Evolutionary conservation across 176 grass and related monocot genomes (phyloP).

Genomic region (Dendrocalamus sinicus): DNA sequence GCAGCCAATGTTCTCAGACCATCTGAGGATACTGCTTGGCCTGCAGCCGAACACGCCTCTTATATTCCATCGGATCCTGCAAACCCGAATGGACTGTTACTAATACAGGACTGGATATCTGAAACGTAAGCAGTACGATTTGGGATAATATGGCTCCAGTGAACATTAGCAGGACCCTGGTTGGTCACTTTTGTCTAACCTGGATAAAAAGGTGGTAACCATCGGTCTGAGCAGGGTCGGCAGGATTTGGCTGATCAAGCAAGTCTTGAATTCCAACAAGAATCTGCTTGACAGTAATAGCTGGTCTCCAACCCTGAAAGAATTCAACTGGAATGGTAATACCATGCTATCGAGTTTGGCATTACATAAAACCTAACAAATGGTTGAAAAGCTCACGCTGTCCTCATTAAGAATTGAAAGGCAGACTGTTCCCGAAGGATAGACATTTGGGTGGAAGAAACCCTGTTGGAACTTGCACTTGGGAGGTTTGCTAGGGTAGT

Average conservation of each 20-base stretch:
- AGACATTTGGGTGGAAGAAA: conserved; percentile 83
- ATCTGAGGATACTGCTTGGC: conserved; percentile 74
- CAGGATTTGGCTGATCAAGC: conserved; percentile 87
- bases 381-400: conserved; percentile 50
- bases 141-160: background rate
- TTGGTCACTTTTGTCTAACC: conserved; percentile 48
- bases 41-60: conserved; percentile 75
- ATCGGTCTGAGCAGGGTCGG: conserved; percentile 91
- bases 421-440: conserved; percentile 81
- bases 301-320: conserved; percentile 88
- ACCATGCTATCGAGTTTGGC: background rate
- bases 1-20: conserved; percentile 48
- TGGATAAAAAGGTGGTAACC: conserved; percentile 93
- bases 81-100: background rate
- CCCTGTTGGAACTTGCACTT: conserved; percentile 78
- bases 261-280: conserved; percentile 91
- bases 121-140: background rate
- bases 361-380: conserved; percentile 11
- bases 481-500: conserved; percentile 81
- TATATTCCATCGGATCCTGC: conserved; percentile 83
- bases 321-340: background rate
- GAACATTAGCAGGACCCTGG: background rate
- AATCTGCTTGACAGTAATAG: conserved; percentile 97
- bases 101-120: background rate
- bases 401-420: conserved; percentile 79